Evolutionary conservation across 2,329 filamentous ascomycete genomes (phyloP).

Genomic region (Teratosphaeria nubilosa): DNA sequence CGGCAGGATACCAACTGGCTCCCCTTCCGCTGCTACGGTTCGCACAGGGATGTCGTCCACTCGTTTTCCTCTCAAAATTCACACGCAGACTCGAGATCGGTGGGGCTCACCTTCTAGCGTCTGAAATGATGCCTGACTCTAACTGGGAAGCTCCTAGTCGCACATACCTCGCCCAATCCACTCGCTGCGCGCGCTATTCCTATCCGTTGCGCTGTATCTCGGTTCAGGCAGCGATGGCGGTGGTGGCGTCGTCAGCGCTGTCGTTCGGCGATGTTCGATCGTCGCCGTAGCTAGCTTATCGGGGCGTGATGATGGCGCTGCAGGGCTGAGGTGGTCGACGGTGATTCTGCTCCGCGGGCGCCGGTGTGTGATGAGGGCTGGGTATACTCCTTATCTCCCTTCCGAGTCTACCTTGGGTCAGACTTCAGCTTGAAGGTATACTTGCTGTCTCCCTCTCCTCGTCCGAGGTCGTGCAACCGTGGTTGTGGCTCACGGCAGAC

Average conservation of each 20-base stretch:
- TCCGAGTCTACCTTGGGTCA: not conserved
- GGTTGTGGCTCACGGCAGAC: not conserved
- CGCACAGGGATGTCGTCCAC: not conserved
- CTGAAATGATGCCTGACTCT: not conserved
- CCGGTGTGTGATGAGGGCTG: not conserved
- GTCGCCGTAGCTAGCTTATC: not conserved
- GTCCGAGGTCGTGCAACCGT: not conserved
- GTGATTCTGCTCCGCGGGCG: not conserved
- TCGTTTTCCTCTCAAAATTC: not conserved
- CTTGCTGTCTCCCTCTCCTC: not conserved
- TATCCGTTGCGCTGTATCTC: not conserved
- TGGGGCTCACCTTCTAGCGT: slow-evolving; percentile 1
- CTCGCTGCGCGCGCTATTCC: not conserved
- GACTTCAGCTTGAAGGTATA: not conserved
- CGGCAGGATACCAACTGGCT: not conserved
- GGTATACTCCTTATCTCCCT: not conserved
- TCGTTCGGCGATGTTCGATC: not conserved
- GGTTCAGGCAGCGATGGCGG: not conserved
- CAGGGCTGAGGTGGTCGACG: not conserved
- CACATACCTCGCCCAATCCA: not conserved
- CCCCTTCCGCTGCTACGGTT: not conserved
- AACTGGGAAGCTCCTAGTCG: not conserved
- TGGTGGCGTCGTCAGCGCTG: not conserved
- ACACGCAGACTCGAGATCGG: not conserved
- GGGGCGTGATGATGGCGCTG: not conserved